Percentiles rank a stretch among this genome's conserved stretches.
Conservation (phyloP, 345 rosid species). For the Linum trigynum region DNA sequence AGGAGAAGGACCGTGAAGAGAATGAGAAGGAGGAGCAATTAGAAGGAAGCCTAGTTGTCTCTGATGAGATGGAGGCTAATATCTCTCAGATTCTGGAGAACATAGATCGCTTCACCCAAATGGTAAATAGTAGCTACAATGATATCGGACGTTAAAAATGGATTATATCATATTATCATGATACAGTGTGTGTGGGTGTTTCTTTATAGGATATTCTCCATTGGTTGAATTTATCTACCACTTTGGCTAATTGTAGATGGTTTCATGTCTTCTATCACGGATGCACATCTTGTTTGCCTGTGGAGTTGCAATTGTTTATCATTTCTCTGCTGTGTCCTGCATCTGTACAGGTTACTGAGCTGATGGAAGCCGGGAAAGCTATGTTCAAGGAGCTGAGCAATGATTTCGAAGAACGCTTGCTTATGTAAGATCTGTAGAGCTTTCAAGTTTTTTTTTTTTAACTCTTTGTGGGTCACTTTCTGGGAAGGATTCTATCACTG, state of each 20-base stretch:
- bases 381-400: constrained; percentile 70
- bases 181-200: too few relatives aligned
- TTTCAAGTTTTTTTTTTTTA: not conserved
- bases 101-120: constrained; percentile 70
- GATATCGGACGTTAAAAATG: not conserved
- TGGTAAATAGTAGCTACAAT: constrained; percentile 24
- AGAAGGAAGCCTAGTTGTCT: constrained; percentile 39
- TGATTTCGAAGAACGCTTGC: constrained; percentile 67
- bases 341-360: constrained; percentile 53
- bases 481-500: not conserved
- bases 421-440: constrained; percentile 34
- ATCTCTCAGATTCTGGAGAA: constrained; percentile 54
- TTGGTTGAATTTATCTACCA: too few relatives aligned
- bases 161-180: not conserved
- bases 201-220: too few relatives aligned
- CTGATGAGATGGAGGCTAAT: constrained; percentile 72
- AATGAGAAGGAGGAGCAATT: constrained; percentile 42
- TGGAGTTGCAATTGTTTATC: not conserved
- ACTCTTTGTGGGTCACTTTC: not conserved
- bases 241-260: too few relatives aligned
- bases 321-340: not conserved
- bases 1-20: constrained; percentile 30
- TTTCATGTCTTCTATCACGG: too few relatives aligned
- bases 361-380: constrained; percentile 65
- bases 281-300: not conserved